Evolutionary conservation across 2,329 filamentous ascomycete species (phyloP), one percentile per base, ranked within the genome.

Genomic region (Fusarium compactum): DNA sequence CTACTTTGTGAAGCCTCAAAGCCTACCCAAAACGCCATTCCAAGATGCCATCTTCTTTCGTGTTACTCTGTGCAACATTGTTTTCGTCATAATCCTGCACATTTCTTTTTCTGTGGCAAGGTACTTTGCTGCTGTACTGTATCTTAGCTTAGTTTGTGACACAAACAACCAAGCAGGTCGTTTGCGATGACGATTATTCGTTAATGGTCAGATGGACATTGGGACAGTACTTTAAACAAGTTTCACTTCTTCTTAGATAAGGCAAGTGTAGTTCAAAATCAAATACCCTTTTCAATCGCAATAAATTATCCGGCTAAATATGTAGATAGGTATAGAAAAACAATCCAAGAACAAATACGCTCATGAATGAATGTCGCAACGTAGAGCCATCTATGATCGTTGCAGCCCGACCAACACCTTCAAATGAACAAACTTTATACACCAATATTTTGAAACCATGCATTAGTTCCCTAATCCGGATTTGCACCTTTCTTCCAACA

Each of bases 361-460:
- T 41, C 11, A n/a, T 29, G 44, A 62, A 58, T 40, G 25, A 38
- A 44, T 71, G 18, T 29, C 54, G n/a, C 15, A 43, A 30, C 10
- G 20, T 25, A 18, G 15, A 38, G 5, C 6, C 16, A 12, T 20
- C 20, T 5, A 10, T 22, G 40, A 29, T n/a, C 45, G 5, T 24
- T 29, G 22, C 25, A 24, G 3, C 24, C 16, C 15, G 16, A 34
- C 3, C 3, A 14, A 27, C 29, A n/a, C 29, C 14, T 29, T n/a
- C 7, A 12, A 48, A 40, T 27, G 24, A 40, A 16, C 9, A 40
- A 16, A 25, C 34, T 38, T 38, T 18, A 15, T 25, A 25, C 53
- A 32, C n/a, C 20, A 51, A 43, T 53, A 30, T 52, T 45, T 57
- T 52, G 11, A 41, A 24, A 45, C 10, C 5, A 38, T 38, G 34